Evolutionary conservation across 139 green algal species (phyloP), one percentile per base, ranked within the genome.

Genomic region (Mychonastes homosphaera): DNA sequence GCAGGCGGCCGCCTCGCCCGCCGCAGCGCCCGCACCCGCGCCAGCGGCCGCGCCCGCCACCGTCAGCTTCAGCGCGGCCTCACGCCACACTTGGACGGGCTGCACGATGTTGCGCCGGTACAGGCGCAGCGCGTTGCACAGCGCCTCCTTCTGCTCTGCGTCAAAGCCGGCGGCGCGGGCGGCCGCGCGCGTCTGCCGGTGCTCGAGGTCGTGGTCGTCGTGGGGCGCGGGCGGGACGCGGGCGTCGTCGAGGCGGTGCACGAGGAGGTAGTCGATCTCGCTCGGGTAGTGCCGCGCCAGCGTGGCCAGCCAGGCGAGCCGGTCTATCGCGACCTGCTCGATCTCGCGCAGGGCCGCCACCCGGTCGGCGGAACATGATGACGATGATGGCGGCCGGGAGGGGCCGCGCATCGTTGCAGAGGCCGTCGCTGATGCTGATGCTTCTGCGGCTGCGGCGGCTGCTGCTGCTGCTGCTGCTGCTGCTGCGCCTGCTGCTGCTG

Each of bases 331-430:
- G n/a, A n/a, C n/a, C n/a, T n/a, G n/a, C n/a, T n/a, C n/a, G n/a
- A n/a, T n/a, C n/a, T n/a, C n/a, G n/a, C n/a, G n/a, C n/a, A n/a
- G n/a, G n/a, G n/a, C n/a, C n/a, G n/a, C n/a, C n/a, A n/a, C n/a
- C n/a, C n/a, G n/a, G n/a, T n/a, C n/a, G n/a, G 9, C 29, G 44
- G 29, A n/a, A n/a, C n/a, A n/a, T n/a, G n/a, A n/a, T n/a, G n/a
- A n/a, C n/a, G n/a, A n/a, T 41, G 39, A n/a, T 41, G 55, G 52
- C 16, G 41, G 55, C 6, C 28, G 38, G 27, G 2, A 28, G n/a
- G n/a, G n/a, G n/a, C n/a, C n/a, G 1, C 56, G 57, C 45, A 43
- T 64, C 49, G 32, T 57, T 18, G 57, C 45, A 23, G 46, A 56
- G 26, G 5, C 12, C 4, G 32, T 64, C 6, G 56, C 45, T 35